Percentiles rank a stretch among this genome's conserved stretches.
phyloP scores from a whole-genome alignment of 805 yeast genomes.

The Candida schatavii region DNA sequence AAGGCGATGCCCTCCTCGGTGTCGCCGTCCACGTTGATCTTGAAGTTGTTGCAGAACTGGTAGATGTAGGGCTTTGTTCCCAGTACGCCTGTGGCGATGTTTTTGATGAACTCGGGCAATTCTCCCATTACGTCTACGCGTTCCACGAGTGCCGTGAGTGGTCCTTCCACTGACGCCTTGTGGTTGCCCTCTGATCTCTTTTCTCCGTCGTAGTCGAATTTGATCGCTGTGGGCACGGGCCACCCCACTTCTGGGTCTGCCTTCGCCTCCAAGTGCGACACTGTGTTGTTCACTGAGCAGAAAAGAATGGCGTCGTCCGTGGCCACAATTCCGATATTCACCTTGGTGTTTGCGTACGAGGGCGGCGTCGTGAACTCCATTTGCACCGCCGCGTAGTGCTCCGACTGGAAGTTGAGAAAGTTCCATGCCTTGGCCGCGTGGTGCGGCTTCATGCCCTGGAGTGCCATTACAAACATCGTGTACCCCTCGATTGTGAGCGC shows the following conservation, averaged over 20 bases:
- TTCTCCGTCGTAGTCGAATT: constrained; percentile 48
- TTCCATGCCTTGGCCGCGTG: constrained; percentile 98
- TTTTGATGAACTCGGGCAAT: constrained; percentile 90
- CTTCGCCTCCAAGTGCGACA: constrained; percentile 43
- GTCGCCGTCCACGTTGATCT: constrained; percentile 42
- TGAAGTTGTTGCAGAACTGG: constrained; percentile 73
- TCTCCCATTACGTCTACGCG: constrained; percentile 98
- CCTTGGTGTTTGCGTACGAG: constrained; percentile 80
- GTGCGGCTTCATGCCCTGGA: constrained; percentile 99
- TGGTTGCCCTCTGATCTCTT: constrained; percentile 42
- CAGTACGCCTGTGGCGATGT: constrained; percentile 88
- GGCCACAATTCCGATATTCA: constrained; percentile 74
- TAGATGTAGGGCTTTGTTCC: constrained; percentile 97
- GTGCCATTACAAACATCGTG: constrained; percentile 90
- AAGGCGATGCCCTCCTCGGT: constrained; percentile 65
- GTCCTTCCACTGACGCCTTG: constrained; percentile 52
- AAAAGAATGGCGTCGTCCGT: constrained; percentile 58
- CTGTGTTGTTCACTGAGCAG: constrained; percentile 64
- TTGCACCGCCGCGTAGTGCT: constrained; percentile 66
- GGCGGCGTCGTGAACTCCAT: constrained; percentile 97
- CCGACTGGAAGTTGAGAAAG: constrained; percentile 83
- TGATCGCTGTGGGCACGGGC: constrained; percentile 75
- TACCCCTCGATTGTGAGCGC: constrained; percentile 42
- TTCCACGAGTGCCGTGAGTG: constrained; percentile 63
- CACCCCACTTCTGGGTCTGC: constrained; percentile 63